A percentile compares a stretch with the other conserved stretches of the same genome.
These are phyloP conservation scores for Penicillium turbatum DNA, from an alignment of 495 filamentous ascomycete species.

Conservation along the genomic window DNA sequence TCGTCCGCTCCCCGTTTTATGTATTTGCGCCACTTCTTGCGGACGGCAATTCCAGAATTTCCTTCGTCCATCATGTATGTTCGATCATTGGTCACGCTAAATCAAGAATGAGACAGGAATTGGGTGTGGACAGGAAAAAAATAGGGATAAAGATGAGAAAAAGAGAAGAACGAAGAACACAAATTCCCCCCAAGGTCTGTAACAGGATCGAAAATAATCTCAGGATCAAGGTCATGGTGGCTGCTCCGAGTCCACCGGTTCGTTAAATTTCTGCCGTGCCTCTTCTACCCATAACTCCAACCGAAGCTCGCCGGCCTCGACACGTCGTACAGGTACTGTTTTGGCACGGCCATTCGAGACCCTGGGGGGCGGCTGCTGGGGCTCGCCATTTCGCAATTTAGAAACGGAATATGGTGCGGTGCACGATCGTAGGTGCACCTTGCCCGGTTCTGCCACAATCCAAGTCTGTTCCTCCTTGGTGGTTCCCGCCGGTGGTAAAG, in stretches of 20 bases:
- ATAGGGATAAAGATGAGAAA: slow-evolving; percentile 8
- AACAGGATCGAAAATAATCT: slow-evolving; percentile 1
- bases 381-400: slow-evolving; percentile 37
- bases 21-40: slow-evolving; percentile 43
- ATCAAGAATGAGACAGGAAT: slow-evolving; percentile 42
- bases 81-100: slow-evolving; percentile 51
- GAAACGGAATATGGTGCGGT: slow-evolving; percentile 46
- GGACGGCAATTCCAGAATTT: slow-evolving; percentile 39
- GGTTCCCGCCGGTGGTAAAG: slow-evolving; percentile 67
- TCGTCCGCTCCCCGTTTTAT: slow-evolving; percentile 45
- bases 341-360: slow-evolving; percentile 45
- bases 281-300: slow-evolving; percentile 56
- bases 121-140: slow-evolving; percentile 19
- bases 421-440: slow-evolving; percentile 43
- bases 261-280: slow-evolving; percentile 51
- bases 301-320: slow-evolving; percentile 51
- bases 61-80: slow-evolving; percentile 46
- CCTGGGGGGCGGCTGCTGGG: slow-evolving; percentile 36
- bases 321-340: slow-evolving; percentile 51
- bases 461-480: slow-evolving; percentile 50
- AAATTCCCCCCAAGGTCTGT: slow-evolving; percentile 20
- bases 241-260: slow-evolving; percentile 44
- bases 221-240: slow-evolving; percentile 29
- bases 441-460: slow-evolving; percentile 51
- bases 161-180: slow-evolving; percentile 25